phyloP scores from a whole-genome alignment of 257 asterid species.

The Orobanche coerulescens region DNA sequence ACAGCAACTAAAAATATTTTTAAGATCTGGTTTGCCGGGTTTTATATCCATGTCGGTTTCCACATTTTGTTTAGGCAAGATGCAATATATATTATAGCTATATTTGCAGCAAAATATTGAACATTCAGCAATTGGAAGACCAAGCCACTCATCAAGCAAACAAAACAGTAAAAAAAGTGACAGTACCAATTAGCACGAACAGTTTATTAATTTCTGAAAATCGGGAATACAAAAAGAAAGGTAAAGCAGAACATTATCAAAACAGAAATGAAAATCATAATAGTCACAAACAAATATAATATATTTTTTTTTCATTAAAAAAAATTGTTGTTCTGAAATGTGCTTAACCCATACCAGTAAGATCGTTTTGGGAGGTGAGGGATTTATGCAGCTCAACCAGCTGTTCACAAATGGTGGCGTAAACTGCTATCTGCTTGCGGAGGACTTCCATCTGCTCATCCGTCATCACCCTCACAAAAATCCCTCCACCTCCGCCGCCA shows the following conservation, averaged over 20 bases:
- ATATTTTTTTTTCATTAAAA: too few relatives aligned
- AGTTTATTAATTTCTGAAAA: background rate
- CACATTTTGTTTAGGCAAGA: too few relatives aligned
- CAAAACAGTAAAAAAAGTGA: background rate
- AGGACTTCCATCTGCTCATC: conserved; percentile 97
- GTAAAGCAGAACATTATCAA: background rate
- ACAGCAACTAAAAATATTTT: too few relatives aligned
- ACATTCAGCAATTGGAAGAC: background rate
- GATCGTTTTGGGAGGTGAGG: conserved; percentile 84
- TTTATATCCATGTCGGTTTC: too few relatives aligned
- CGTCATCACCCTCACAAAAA: conserved; percentile 94
- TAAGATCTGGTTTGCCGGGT: too few relatives aligned
- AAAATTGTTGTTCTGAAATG: background rate
- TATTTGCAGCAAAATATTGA: too few relatives aligned
- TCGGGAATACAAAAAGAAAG: background rate
- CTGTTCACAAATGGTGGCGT: conserved; percentile 86
- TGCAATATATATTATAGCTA: too few relatives aligned
- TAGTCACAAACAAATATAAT: background rate
- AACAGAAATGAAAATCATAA: background rate
- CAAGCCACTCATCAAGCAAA: background rate
- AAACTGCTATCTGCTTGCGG: conserved; percentile 91
- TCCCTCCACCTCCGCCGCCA: conserved; percentile 37
- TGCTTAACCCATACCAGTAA: conserved; percentile 42
- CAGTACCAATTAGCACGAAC: background rate
- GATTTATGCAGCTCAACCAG: conserved; percentile 91